Percentiles rank a stretch among this genome's conserved stretches.
phyloP scores from a whole-genome alignment of 2,329 filamentous ascomycete species.

The Dactylellina haptotyla region DNA sequence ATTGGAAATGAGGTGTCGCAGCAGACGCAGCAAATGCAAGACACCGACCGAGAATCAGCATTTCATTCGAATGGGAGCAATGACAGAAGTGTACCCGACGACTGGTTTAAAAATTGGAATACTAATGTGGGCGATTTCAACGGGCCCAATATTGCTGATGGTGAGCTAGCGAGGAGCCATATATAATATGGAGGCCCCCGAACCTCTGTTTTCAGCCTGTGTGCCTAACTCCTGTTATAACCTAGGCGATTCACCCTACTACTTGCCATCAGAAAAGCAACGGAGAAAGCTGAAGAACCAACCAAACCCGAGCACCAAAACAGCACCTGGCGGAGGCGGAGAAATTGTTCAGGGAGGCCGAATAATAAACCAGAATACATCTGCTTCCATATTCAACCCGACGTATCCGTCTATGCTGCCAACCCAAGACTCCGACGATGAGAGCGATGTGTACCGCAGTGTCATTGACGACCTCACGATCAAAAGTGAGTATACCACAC shows the following conservation, averaged over 20 bases:
- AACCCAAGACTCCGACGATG: slow-evolving; percentile 52
- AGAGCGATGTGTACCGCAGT: slow-evolving; percentile 77
- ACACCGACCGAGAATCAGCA: slow-evolving; percentile 37
- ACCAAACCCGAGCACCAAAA: slow-evolving; percentile 54
- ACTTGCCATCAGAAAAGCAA: slow-evolving; percentile 57
- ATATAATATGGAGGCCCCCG: slow-evolving; percentile 44
- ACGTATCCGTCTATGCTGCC: slow-evolving; percentile 41
- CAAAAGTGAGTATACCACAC: slow-evolving; percentile 76
- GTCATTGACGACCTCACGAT: slow-evolving; percentile 89
- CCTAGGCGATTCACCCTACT: slow-evolving; percentile 61
- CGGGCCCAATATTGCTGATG: slow-evolving; percentile 54
- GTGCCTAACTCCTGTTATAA: slow-evolving; percentile 34
- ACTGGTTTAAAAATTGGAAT: slow-evolving; percentile 58
- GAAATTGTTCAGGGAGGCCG: slow-evolving; percentile 10
- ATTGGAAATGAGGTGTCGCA: slow-evolving; percentile 1
- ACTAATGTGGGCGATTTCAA: slow-evolving; percentile 57
- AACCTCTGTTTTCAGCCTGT: slow-evolving; percentile 44
- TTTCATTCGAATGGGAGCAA: slow-evolving; percentile 44
- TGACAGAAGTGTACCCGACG: slow-evolving; percentile 55
- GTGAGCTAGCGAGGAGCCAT: slow-evolving; percentile 52
- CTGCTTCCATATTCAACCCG: slow-evolving; percentile 13
- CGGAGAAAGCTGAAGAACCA: slow-evolving; percentile 53
- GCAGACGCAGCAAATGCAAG: not conserved
- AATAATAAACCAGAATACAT: slow-evolving; percentile 34
- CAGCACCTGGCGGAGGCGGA: slow-evolving; percentile 4